Conservation (phyloP, 2,329 filamentous ascomycete species). For the Fusarium domesticum region DNA sequence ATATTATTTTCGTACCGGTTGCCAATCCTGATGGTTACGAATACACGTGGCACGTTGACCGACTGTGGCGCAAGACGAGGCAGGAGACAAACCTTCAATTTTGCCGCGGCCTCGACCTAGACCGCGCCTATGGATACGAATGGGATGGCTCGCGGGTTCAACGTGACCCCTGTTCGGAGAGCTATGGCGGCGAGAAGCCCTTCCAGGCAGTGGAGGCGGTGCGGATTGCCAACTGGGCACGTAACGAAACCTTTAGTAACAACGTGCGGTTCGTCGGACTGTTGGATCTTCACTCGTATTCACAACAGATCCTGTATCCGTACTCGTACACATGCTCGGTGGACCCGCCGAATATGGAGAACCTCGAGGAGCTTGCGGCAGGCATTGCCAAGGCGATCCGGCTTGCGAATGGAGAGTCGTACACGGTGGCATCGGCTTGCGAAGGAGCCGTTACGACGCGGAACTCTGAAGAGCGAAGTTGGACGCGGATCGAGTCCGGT, state of each 20-base stretch:
- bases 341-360: conserved; percentile 82
- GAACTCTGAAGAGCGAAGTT: conserved; percentile 23
- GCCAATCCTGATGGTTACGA: conserved; percentile 93
- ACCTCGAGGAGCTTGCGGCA: conserved; percentile 83
- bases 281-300: conserved; percentile 90
- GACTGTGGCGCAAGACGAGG: conserved; percentile 91
- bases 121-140: conserved; percentile 79
- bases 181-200: conserved; percentile 76
- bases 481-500: conserved; percentile 62
- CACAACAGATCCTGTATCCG: conserved; percentile 89
- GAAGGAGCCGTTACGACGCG: conserved; percentile 62
- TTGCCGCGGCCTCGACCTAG: conserved; percentile 85
- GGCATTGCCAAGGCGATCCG: conserved; percentile 88
- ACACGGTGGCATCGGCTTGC: conserved; percentile 80
- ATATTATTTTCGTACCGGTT: conserved; percentile 84
- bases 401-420: conserved; percentile 70
- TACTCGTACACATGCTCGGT: conserved; percentile 80
- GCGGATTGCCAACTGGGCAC: conserved; percentile 76
- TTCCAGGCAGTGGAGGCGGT: conserved; percentile 81
- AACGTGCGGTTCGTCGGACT: conserved; percentile 78
- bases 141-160: conserved; percentile 70
- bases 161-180: conserved; percentile 84
- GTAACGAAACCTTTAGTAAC: conserved; percentile 71
- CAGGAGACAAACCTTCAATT: conserved; percentile 79
- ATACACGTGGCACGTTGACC: conserved; percentile 88